Base-by-base conservation (phyloP, 768 basidiomycete genomes). In the Tylopilus rubrobrunneus region DNA sequence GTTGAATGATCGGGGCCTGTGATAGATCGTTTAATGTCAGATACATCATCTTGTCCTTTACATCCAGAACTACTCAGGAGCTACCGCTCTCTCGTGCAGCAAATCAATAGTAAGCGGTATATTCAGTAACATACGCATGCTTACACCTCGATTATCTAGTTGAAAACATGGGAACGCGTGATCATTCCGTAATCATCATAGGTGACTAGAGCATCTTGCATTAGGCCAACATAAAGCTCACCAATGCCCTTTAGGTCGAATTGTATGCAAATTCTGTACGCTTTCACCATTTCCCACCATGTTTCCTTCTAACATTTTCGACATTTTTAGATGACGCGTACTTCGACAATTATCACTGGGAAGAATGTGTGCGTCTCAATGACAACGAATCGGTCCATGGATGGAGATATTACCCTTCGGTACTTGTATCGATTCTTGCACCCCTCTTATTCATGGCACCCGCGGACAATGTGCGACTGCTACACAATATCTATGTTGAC, bases 401-500 rank as follows among this genome's bases (percentile, higher is more conserved):
- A 46, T 55, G 61, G 56, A 53, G 52, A 37, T 54, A 66, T 17
- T 52, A 56, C 7, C 60, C 59, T 15, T 78, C 82, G 0, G 59
- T 52, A 28, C 57, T 74, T n/a, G 74, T 83, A 60, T 63, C 49
- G 9, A 46, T 65, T 0, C 45, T 76, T 2, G 76, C 76, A 1
- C 73, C 73, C 0, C 19, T 81, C 5, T 65, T 84, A 6, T 85
- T 84, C 65, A 76, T 69, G 44, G 70, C 74, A 5, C 83, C 84
- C 0, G 69, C 77, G 37, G 65, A 74, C 14, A 78, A 81, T 54
- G 63, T 80, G 15, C 67, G 65, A 11, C 59, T 69, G 34, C 54
- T 85, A 39, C 74, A 81, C 49, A 73, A 66, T 14, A 75, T 80
- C 42, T 84, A 73, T 67, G 73, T 80, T 1, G 83, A 85, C 57